Evolutionary conservation across 169 alveolate species (phyloP).

Genomic region (Plasmodium cynomolgi): DNA sequence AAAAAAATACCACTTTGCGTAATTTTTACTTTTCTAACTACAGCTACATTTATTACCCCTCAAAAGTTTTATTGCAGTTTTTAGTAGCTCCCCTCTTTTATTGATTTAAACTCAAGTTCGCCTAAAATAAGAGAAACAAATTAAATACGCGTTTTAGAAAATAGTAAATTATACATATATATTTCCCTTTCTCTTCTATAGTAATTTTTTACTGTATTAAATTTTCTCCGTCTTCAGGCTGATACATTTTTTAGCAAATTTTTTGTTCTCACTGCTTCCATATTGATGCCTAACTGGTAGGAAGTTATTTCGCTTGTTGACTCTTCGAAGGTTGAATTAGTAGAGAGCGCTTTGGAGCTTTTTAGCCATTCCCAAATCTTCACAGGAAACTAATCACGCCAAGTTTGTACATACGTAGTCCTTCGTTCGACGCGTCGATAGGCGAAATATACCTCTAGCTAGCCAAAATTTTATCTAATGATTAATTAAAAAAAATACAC

Average conservation of each 20-base stretch:
- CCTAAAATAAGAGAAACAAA: not conserved
- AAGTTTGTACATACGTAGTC: not conserved
- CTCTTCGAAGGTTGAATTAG: not conserved
- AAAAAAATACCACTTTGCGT: not conserved
- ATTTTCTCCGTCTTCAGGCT: not conserved
- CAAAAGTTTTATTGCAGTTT: not conserved
- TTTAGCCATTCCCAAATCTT: not conserved
- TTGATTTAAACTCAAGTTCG: not conserved
- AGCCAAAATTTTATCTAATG: not conserved
- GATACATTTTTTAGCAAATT: not conserved
- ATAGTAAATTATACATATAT: not conserved
- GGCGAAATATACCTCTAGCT: not conserved
- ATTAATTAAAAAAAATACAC: not conserved
- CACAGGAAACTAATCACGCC: not conserved
- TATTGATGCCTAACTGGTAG: not conserved
- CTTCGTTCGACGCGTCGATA: not conserved
- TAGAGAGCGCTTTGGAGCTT: not conserved
- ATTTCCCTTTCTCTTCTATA: not conserved
- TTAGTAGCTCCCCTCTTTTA: not conserved
- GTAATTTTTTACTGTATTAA: not conserved
- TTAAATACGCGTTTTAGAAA: too few relatives aligned
- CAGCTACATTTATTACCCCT: not conserved
- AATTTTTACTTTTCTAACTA: not conserved
- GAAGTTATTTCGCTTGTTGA: not conserved
- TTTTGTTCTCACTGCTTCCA: not conserved